These are phyloP conservation scores for Sonneratia caseolaris DNA, from an alignment of 345 rosid species.

Conservation along the genomic window DNA sequence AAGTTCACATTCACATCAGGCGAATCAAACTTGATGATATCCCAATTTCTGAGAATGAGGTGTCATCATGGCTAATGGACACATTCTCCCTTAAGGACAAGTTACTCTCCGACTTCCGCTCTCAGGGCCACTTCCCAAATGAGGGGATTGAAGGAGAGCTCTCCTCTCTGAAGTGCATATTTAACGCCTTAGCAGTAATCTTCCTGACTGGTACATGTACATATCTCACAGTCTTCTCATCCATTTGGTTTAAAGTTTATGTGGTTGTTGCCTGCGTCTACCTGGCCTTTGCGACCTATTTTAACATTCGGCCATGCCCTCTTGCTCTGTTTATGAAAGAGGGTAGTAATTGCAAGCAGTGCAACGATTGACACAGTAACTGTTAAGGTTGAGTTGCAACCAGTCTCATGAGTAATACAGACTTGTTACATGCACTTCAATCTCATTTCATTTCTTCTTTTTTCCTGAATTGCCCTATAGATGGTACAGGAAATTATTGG, in stretches of 20 bases:
- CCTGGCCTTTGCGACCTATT: slow-evolving; percentile 43
- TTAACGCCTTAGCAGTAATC: slow-evolving; percentile 41
- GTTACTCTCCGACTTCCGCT: slow-evolving; percentile 51
- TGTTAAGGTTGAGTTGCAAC: not conserved
- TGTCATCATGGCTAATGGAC: slow-evolving; percentile 53
- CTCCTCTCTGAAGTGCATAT: slow-evolving; percentile 40
- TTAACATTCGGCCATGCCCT: slow-evolving; percentile 57
- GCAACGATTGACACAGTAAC: not conserved
- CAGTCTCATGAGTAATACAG: not conserved
- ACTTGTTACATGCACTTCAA: not conserved
- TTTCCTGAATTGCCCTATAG: not conserved
- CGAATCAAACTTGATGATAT: slow-evolving; percentile 36
- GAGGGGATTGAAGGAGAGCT: slow-evolving; percentile 59
- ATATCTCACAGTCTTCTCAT: slow-evolving; percentile 49
- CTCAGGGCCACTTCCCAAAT: slow-evolving; percentile 51
- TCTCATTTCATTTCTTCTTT: not conserved
- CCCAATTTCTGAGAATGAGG: slow-evolving; percentile 46
- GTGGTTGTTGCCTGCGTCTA: slow-evolving; percentile 28
- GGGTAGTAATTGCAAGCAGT: not conserved
- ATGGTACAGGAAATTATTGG: not conserved
- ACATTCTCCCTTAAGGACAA: slow-evolving; percentile 55
- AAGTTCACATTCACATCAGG: slow-evolving; percentile 70
- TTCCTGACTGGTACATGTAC: slow-evolving; percentile 36
- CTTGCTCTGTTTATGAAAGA: slow-evolving; percentile 12
- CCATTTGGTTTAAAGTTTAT: slow-evolving; percentile 57